Base-by-base conservation (phyloP, 1,284 basidiomycete species). In the Pyrrhoderma lamaoense region DNA sequence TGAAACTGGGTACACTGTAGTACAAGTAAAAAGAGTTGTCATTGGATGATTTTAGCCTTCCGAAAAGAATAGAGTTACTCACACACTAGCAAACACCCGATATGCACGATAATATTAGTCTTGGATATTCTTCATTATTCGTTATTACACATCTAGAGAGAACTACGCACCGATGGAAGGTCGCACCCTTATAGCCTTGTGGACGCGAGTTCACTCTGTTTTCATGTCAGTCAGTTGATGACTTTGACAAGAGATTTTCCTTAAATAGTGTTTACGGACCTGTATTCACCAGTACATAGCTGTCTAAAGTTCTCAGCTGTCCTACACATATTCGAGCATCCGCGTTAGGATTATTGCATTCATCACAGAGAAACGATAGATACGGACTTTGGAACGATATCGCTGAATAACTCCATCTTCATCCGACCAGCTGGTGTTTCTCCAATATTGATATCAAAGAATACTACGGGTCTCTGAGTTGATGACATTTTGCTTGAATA, bases 301-400 rank as follows among this genome's bases (percentile, higher is more conserved):
- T 98, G 94, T 53, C 95, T 77, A 62, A 99, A 99, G 73, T 99
- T 99, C 70, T 99, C 96, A 1, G 93, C 90, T 0, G 95, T 98
- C 63, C 89, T 91, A 58, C 23, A 7, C n/a, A n/a, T 18, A 3
- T 3, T 9, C 31, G 8, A 42, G 23, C 11, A 19, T 14, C n/a
- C 16, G 1, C 8, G 39, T 36, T 49, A n/a, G 19, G 16, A 13
- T 23, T 5, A 11, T 9, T 35, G 43, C 23, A 40, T 36, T 16
- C 40, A 39, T 14, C 40, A 40, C 49, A 39, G 23, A 21, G 14
- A 23, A 37, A 36, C 9, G 50, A 43, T 49, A n/a, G n/a, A 31
- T 31, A 31, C 44, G 50, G 45, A 88, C 91, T 89, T 93, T 46
- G 93, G 93, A 0, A 89, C 90, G 46, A 93, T 81, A 62, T 96